Conservation (phyloP, 2,329 filamentous ascomycete genomes). For the Pleurostoma richardsiae region DNA sequence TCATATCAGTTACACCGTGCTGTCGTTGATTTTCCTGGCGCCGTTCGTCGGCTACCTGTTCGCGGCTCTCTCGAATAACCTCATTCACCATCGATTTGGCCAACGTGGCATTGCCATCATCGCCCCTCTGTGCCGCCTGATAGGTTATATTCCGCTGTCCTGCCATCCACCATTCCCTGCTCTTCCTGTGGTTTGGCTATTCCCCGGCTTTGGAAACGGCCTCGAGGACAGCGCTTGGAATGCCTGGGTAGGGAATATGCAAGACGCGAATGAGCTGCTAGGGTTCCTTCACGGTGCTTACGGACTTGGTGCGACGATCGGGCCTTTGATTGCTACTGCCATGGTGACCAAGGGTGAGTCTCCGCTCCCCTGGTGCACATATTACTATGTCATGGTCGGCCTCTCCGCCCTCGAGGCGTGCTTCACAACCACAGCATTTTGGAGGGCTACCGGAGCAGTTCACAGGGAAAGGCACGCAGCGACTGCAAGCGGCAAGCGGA, state of each 20-base stretch:
- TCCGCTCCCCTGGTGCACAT: slow-evolving; percentile 62
- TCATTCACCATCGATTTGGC: slow-evolving; percentile 58
- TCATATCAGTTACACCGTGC: slow-evolving; percentile 52
- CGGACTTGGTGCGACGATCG: slow-evolving; percentile 64
- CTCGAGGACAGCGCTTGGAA: slow-evolving; percentile 58
- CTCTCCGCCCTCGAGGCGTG: slow-evolving; percentile 51
- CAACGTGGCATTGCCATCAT: slow-evolving; percentile 68
- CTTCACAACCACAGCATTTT: slow-evolving; percentile 53
- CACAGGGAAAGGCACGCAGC: slow-evolving; percentile 40
- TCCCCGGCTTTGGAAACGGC: slow-evolving; percentile 69
- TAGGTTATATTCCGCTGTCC: slow-evolving; percentile 60
- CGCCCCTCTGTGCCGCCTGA: slow-evolving; percentile 55
- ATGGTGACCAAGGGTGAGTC: slow-evolving; percentile 58
- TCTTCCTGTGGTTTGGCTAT: slow-evolving; percentile 57
- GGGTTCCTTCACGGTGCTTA: slow-evolving; percentile 71
- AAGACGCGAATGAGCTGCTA: slow-evolving; percentile 66
- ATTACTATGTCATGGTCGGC: slow-evolving; percentile 71
- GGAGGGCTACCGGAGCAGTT: slow-evolving; percentile 51
- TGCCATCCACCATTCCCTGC: slow-evolving; percentile 66
- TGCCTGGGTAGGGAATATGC: slow-evolving; percentile 65
- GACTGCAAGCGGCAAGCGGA: slow-evolving; percentile 29
- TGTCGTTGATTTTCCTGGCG: slow-evolving; percentile 63
- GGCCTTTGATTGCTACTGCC: slow-evolving; percentile 65
- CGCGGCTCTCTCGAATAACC: slow-evolving; percentile 60
- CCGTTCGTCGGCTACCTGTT: slow-evolving; percentile 61